phyloP scores from a whole-genome alignment of 345 rosid genomes.

The Gossypium ekmanianum region DNA sequence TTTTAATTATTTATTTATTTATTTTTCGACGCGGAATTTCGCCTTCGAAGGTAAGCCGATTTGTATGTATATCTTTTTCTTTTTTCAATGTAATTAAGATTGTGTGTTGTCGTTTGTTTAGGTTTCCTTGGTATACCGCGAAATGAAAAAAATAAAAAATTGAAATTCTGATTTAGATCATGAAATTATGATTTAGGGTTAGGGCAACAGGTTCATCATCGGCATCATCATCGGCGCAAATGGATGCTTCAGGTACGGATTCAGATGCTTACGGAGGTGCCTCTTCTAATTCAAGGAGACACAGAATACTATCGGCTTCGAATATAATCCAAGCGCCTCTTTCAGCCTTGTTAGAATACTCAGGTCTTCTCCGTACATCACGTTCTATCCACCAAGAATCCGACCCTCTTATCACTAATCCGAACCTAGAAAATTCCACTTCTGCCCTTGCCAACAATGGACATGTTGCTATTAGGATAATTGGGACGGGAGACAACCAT shows the following conservation, averaged over 20 bases:
- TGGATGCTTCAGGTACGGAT: slow-evolving; percentile 72
- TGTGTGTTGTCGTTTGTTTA: not conserved
- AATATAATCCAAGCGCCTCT: slow-evolving; percentile 87
- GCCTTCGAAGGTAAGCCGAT: slow-evolving; percentile 48
- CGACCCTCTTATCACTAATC: slow-evolving; percentile 42
- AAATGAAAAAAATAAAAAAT: not conserved
- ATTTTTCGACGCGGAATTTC: slow-evolving; percentile 48
- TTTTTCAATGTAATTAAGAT: not conserved
- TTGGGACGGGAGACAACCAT: slow-evolving; percentile 79
- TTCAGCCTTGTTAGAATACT: slow-evolving; percentile 82
- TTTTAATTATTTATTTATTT: not conserved
- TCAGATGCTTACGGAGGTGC: slow-evolving; percentile 60
- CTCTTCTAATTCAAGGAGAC: slow-evolving; percentile 48
- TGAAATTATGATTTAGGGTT: slow-evolving; percentile 45
- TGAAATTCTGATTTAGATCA: not conserved
- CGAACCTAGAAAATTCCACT: slow-evolving; percentile 41
- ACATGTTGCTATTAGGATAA: slow-evolving; percentile 93
- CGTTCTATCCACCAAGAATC: slow-evolving; percentile 49
- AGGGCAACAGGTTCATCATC: slow-evolving; percentile 29
- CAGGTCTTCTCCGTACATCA: slow-evolving; percentile 69
- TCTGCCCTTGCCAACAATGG: slow-evolving; percentile 36
- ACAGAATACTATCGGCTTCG: slow-evolving; percentile 66
- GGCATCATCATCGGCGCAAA: slow-evolving; percentile 31
- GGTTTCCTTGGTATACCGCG: slow-evolving; percentile 9
- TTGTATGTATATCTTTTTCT: not conserved